Percentiles rank a stretch among this genome's conserved stretches.
Evolutionary conservation across 2,329 filamentous ascomycete genomes (phyloP).

Genomic region (Didymella lethalis): DNA sequence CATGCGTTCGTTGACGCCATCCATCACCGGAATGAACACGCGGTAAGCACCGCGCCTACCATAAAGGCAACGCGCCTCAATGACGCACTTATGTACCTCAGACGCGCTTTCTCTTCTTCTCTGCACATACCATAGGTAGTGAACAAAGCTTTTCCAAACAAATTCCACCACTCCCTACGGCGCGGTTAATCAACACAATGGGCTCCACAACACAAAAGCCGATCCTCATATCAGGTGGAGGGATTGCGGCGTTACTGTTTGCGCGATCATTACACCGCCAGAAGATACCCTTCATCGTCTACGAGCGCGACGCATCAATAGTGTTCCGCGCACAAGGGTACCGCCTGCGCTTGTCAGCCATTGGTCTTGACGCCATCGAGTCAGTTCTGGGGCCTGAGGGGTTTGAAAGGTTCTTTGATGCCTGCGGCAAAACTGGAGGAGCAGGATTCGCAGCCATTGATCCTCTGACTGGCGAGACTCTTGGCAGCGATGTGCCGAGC

Average conservation of each 20-base stretch:
- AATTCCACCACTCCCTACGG: neutral
- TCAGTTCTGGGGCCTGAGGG: constrained; percentile 59
- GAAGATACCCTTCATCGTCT: constrained; percentile 46
- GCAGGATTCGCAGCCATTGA: constrained; percentile 60
- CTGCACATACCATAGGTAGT: neutral
- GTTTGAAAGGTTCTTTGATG: constrained; percentile 66
- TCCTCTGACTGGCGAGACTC: constrained; percentile 61
- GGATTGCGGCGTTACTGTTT: constrained; percentile 44
- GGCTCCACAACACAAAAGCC: constrained; percentile 42
- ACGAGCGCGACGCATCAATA: constrained; percentile 56
- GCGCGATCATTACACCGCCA: constrained; percentile 41
- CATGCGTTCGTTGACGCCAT: constrained; percentile 5
- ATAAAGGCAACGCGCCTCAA: constrained; percentile 1
- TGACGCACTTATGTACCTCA: neutral
- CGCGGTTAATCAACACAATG: constrained; percentile 28
- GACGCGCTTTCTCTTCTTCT: neutral
- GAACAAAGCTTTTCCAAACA: neutral
- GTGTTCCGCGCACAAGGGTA: constrained; percentile 70
- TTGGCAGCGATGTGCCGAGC: constrained; percentile 31
- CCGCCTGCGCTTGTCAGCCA: constrained; percentile 63
- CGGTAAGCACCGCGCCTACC: neutral
- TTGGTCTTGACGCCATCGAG: constrained; percentile 69
- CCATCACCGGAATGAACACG: neutral
- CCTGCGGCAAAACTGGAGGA: constrained; percentile 67
- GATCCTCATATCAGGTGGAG: constrained; percentile 52